Percentiles rank a stretch among this genome's conserved stretches.
Evolutionary conservation across 768 basidiomycete species (phyloP).

Genomic region (Tylopilus rubrobrunneus): DNA sequence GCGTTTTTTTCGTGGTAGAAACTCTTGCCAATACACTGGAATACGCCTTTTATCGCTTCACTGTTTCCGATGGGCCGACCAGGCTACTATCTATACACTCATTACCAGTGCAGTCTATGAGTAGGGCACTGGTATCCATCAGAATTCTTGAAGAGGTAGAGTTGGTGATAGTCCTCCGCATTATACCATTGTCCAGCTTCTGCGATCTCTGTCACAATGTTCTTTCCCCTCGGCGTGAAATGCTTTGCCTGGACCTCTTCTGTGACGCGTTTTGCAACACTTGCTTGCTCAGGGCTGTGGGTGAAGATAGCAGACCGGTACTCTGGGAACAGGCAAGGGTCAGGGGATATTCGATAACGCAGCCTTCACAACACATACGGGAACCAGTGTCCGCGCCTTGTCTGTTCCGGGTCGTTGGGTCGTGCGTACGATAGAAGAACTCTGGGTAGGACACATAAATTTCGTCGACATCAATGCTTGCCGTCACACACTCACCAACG

Average conservation of each 20-base stretch:
- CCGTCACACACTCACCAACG: conserved; percentile 57
- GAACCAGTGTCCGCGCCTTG: conserved; percentile 78
- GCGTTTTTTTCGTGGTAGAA: conserved; percentile 33
- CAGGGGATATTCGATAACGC: neutral
- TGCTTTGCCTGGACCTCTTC: conserved; percentile 81
- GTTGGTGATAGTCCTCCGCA: conserved; percentile 81
- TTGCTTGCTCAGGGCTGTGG: conserved; percentile 64
- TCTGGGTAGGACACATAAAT: conserved; percentile 44
- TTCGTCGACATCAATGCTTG: neutral
- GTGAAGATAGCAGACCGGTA: conserved; percentile 94
- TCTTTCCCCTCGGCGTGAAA: conserved; percentile 66
- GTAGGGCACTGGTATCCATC: conserved; percentile 89
- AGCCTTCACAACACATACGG: conserved; percentile 46
- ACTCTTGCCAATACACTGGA: too few species aligned
- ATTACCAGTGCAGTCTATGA: conserved; percentile 77
- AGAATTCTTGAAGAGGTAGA: conserved; percentile 78
- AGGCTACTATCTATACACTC: neutral
- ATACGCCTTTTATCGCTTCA: neutral
- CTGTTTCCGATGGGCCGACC: neutral
- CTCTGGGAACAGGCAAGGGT: conserved; percentile 41
- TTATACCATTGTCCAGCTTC: conserved; percentile 75
- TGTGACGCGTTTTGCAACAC: conserved; percentile 72
- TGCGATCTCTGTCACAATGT: conserved; percentile 76
- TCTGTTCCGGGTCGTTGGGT: conserved; percentile 78
- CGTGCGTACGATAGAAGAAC: conserved; percentile 94